Percentiles rank a stretch among this genome's conserved stretches.
Evolutionary conservation across 148 eudicot genomes (phyloP).

Genomic region (Amaranthus hypochondriacus): DNA sequence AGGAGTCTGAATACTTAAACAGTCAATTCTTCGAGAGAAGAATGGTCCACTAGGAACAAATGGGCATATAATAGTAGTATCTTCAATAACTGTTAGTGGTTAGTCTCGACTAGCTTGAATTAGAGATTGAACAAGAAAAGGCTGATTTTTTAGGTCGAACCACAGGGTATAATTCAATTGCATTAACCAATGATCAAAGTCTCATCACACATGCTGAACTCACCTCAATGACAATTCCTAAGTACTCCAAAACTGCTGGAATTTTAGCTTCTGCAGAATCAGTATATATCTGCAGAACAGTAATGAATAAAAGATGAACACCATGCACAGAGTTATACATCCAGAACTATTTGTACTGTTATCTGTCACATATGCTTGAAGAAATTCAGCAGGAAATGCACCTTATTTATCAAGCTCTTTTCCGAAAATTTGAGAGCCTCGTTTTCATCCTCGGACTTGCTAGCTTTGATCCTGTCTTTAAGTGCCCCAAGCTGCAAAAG

Average conservation of each 20-base stretch:
- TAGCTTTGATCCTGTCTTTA: constrained; percentile 57
- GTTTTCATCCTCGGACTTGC: constrained; percentile 69
- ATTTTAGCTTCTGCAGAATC: constrained; percentile 97
- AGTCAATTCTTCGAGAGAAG: too few relatives aligned
- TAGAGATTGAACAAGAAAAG: too few relatives aligned
- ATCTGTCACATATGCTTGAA: not conserved
- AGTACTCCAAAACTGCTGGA: constrained; percentile 85
- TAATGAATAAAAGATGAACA: not conserved
- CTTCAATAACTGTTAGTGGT: too few relatives aligned
- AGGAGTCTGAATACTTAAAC: too few relatives aligned
- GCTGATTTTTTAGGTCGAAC: too few relatives aligned
- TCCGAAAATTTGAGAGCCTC: constrained; percentile 71
- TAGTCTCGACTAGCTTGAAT: too few relatives aligned
- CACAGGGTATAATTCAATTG: too few relatives aligned
- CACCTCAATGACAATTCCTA: constrained; percentile 85
- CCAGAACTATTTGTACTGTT: not conserved
- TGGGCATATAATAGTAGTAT: too few relatives aligned
- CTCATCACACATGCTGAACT: constrained; percentile 1
- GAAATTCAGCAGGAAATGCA: constrained; percentile 19
- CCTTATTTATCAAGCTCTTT: constrained; percentile 87
- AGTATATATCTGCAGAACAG: constrained; percentile 63
- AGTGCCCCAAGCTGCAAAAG: constrained; percentile 59
- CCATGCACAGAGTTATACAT: not conserved
- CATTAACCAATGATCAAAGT: not conserved
- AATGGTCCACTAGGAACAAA: too few relatives aligned